Evolutionary conservation across 768 basidiomycete species (phyloP), one percentile per base, ranked within the genome.

Genomic region (Russula abietina): DNA sequence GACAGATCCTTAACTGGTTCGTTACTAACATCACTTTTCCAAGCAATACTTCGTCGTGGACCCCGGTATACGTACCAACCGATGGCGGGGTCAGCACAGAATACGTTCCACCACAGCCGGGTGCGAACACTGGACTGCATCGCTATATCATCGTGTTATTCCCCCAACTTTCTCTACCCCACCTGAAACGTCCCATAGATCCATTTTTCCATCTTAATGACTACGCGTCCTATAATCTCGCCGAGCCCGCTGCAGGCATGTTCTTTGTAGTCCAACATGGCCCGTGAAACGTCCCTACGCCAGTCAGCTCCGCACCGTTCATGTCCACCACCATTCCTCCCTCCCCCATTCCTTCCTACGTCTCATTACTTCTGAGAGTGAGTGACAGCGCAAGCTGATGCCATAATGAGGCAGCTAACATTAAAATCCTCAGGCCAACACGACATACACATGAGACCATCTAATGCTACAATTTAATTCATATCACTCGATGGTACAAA

Each of bases 1-100:
- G 83, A n/a, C 83, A 85, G 66, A 89, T 83, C 53, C 81, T 88
- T 60, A 91, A 92, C 76, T 93, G 89, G 89, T 81, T 93, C 52
- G 82, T 85, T 63, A 90, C 91, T 71, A 77, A 79, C 26, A 88
- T 82, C 17, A 77, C 77, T 5, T 62, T 87, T 41, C 67, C 10
- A n/a, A 10, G 71, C 26, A 74, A n/a, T 8, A 10, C 43, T n/a
- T 41, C 41, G 17, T 41, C 32, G 9, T 33, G 32, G 17, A 0
- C 43, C n/a, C 22, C 48, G 24, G 16, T 52, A 17, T 69, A 71
- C 19, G 71, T 86, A 30, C 75, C 76, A 54, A 79, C 76, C 66
- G 64, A 73, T 5, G 73, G 76, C 17, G 81, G 76, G 8, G 77
- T 75, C 26, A 73, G 71, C 41, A 80, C 89, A 67, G 89, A 75